A percentile compares a stretch with the other conserved stretches of the same genome.
Conservation (phyloP, 108 stramenopile species). For the Cyclotella atomus region DNA sequence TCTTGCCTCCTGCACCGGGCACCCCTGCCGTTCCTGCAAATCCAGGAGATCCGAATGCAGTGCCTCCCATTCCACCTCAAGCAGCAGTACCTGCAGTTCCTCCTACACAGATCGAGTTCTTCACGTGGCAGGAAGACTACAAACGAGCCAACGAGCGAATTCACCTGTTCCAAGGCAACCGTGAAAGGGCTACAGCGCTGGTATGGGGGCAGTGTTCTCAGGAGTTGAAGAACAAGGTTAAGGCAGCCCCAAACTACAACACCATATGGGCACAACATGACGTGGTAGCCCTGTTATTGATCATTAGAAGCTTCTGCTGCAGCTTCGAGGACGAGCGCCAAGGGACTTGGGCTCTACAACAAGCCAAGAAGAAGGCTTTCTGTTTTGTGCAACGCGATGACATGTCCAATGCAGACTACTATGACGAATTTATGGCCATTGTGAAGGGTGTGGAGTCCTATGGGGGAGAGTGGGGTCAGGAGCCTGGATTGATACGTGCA, state of each 20-base stretch:
- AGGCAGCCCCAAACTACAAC: background rate
- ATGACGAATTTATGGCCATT: background rate
- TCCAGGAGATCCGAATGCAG: no score
- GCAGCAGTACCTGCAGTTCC: no score
- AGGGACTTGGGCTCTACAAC: constrained; percentile 4
- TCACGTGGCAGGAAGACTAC: no score
- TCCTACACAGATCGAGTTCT: no score
- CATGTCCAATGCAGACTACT: background rate
- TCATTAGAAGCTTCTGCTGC: constrained; percentile 4
- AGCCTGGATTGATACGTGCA: background rate
- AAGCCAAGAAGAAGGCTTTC: background rate
- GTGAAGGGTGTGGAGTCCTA: constrained; percentile 9
- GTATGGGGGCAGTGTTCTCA: no score
- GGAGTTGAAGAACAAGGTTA: background rate
- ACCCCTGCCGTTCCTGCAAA: no score
- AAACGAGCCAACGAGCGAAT: no score
- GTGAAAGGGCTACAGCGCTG: no score
- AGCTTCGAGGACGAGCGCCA: constrained; percentile 1
- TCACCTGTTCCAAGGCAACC: no score
- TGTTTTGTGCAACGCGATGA: background rate
- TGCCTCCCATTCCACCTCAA: no score
- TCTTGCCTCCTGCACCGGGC: no score
- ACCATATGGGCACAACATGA: background rate
- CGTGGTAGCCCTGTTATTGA: background rate
- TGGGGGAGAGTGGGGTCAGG: background rate